phyloP scores from a whole-genome alignment of 2,329 filamentous ascomycete genomes.

The Colletotrichum navitas region DNA sequence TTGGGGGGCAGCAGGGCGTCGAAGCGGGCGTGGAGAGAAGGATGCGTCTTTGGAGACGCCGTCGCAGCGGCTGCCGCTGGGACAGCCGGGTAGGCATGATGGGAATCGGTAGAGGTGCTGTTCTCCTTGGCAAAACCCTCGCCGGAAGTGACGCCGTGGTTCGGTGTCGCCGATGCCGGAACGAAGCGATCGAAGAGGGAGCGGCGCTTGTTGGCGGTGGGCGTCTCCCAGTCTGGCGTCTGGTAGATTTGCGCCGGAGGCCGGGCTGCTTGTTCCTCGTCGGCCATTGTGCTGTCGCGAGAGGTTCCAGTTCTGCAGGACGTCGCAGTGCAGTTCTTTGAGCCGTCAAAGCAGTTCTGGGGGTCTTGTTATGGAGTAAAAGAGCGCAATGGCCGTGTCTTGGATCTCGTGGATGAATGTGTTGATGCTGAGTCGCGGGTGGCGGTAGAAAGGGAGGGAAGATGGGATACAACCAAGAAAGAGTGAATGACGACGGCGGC shows the following conservation, averaged over 20 bases:
- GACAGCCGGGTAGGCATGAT: not conserved
- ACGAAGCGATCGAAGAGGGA: conserved; percentile 24
- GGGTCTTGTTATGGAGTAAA: not conserved
- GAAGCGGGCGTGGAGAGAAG: conserved; percentile 23
- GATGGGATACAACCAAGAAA: not conserved
- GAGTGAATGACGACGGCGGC: not conserved
- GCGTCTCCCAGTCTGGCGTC: conserved; percentile 36
- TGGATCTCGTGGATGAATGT: not conserved
- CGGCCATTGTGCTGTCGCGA: conserved; percentile 18
- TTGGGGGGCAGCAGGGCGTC: conserved; percentile 30
- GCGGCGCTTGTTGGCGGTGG: conserved; percentile 25
- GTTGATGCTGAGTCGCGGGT: not conserved
- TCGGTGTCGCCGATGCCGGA: not conserved
- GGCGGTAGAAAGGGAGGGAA: not conserved
- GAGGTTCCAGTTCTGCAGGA: not conserved
- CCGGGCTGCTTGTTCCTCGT: conserved; percentile 30
- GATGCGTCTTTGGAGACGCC: not conserved
- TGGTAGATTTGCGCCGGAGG: conserved; percentile 33
- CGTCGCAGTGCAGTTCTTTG: not conserved
- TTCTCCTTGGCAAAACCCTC: conserved; percentile 12
- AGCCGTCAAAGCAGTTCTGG: not conserved
- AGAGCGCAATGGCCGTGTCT: not conserved
- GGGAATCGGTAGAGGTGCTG: not conserved
- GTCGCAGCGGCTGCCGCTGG: not conserved
- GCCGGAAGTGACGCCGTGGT: not conserved